These are phyloP conservation scores for Wickerhamomyces chaumierensis DNA, from an alignment of 805 yeast species.

Conservation along the genomic window DNA sequence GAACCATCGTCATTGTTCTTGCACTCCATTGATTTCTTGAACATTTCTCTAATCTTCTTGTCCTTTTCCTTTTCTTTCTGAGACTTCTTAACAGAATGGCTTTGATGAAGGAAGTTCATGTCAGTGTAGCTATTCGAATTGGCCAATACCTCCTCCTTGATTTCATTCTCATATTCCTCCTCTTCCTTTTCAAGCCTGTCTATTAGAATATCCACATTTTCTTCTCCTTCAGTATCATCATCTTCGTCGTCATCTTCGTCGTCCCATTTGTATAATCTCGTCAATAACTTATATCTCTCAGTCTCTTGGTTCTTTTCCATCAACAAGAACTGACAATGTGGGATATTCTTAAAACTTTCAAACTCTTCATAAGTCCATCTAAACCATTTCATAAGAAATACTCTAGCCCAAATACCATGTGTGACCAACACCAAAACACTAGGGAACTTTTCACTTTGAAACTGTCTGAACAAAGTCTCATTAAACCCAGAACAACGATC, in stretches of 20 bases:
- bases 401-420: slow-evolving; percentile 92
- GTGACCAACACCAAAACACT: slow-evolving; percentile 74
- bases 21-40: slow-evolving; percentile 12
- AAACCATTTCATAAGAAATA: slow-evolving; percentile 89
- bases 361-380: slow-evolving; percentile 87
- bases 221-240: not conserved
- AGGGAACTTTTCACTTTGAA: slow-evolving; percentile 61
- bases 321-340: slow-evolving; percentile 72
- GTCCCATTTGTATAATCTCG: slow-evolving; percentile 64
- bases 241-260: slow-evolving; percentile 24
- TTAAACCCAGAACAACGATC: slow-evolving; percentile 87
- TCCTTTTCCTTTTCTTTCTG: slow-evolving; percentile 36
- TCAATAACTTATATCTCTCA: slow-evolving; percentile 44
- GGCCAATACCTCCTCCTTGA: slow-evolving; percentile 13
- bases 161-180: slow-evolving; percentile 8
- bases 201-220: not conserved
- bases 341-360: slow-evolving; percentile 72
- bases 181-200: not conserved
- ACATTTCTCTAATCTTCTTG: slow-evolving; percentile 28
- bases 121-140: slow-evolving; percentile 17
- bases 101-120: slow-evolving; percentile 2
- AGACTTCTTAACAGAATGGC: slow-evolving; percentile 13
- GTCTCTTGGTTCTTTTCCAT: slow-evolving; percentile 51
- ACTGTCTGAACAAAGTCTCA: slow-evolving; percentile 76
- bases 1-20: not conserved